These are phyloP conservation scores for Elasticomyces elasticus DNA, from an alignment of 495 filamentous ascomycete genomes.

Conservation along the genomic window DNA sequence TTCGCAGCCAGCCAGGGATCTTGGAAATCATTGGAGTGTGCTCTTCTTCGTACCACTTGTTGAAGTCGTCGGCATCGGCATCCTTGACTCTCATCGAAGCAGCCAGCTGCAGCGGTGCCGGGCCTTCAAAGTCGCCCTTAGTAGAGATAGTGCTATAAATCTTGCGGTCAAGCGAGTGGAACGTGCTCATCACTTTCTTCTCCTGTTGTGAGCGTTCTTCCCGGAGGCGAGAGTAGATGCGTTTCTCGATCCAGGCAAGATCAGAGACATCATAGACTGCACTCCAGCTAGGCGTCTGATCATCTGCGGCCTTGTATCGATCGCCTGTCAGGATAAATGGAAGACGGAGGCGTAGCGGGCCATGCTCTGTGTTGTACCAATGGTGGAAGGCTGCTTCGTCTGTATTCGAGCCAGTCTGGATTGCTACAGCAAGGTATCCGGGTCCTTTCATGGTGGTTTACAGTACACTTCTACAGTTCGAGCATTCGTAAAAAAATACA, in stretches of 20 bases:
- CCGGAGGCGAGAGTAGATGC: constrained; percentile 58
- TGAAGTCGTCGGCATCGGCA: constrained; percentile 42
- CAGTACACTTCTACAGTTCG: neutral
- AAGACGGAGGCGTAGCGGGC: constrained; percentile 61
- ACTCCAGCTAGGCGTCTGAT: constrained; percentile 53
- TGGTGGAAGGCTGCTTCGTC: constrained; percentile 58
- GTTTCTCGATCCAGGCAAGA: constrained; percentile 55
- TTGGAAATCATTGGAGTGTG: constrained; percentile 61
- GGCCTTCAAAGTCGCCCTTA: constrained; percentile 37
- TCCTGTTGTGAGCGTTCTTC: constrained; percentile 61
- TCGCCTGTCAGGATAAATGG: constrained; percentile 67
- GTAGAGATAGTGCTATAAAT: constrained; percentile 52
- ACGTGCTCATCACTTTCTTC: constrained; percentile 63
- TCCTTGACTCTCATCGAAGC: constrained; percentile 47
- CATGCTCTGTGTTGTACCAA: constrained; percentile 88
- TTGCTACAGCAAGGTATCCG: constrained; percentile 21
- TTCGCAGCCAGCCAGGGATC: constrained; percentile 66
- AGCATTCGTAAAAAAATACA: neutral
- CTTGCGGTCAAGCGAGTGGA: constrained; percentile 52
- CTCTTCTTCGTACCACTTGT: constrained; percentile 62
- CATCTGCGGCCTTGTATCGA: constrained; percentile 60
- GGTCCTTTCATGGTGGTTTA: constrained; percentile 17
- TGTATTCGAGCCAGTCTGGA: constrained; percentile 15
- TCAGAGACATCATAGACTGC: constrained; percentile 72
- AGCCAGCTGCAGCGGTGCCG: constrained; percentile 52